Evolutionary conservation across 2,329 filamentous ascomycete genomes (phyloP).

Genomic region (Pleurostoma richardsiae): DNA sequence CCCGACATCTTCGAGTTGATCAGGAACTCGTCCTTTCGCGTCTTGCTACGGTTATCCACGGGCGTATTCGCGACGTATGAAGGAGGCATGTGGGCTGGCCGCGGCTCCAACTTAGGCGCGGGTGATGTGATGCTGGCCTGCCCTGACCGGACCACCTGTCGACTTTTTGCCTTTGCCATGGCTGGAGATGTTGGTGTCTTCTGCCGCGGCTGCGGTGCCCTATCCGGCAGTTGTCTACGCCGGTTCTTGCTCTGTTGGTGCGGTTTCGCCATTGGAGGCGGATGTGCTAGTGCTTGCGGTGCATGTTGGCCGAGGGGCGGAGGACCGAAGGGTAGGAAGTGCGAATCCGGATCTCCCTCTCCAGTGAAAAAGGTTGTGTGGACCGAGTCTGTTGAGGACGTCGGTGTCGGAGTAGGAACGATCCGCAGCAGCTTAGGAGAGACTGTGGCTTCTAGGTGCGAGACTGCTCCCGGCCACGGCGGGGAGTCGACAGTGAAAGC

Average conservation of each 20-base stretch:
- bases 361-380: constrained; percentile 9
- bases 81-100: no score
- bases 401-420: constrained; percentile 20
- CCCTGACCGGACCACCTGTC: no score
- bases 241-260: no score
- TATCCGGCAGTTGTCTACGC: constrained; percentile 1
- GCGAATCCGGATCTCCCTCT: constrained; percentile 10
- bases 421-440: constrained; percentile 21
- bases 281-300: no score
- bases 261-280: no score
- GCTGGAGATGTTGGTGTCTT: background rate
- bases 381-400: constrained; percentile 18
- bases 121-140: no score
- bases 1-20: constrained; percentile 49
- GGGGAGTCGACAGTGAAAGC: background rate
- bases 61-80: no score
- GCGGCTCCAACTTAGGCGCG: no score
- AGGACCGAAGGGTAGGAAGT: background rate
- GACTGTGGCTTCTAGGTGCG: constrained; percentile 11
- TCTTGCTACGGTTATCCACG: no score
- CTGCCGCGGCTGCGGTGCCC: background rate
- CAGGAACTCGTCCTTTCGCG: constrained; percentile 42
- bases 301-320: no score
- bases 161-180: background rate
- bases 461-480: background rate